Percentiles rank a stretch among this genome's conserved stretches.
phyloP scores from a whole-genome alignment of 148 eudicot species.

The Fagopyrum esculentum region DNA sequence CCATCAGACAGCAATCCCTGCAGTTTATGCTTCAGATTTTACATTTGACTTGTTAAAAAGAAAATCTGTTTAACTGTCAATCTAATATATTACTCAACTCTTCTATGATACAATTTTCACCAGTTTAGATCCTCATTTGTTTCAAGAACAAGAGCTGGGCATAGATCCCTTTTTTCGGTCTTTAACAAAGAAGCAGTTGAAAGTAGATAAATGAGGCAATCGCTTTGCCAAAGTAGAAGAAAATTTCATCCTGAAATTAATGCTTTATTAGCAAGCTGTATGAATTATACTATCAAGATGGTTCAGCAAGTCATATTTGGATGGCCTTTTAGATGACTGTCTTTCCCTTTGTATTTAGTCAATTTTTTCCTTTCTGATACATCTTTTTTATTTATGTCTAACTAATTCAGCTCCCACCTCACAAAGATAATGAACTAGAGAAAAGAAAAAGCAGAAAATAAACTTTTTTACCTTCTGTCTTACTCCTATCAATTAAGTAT shows the following conservation, averaged over 20 bases:
- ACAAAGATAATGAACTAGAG: too few species aligned
- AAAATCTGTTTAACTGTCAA: too few species aligned
- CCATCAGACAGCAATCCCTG: too few species aligned
- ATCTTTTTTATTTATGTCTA: not conserved
- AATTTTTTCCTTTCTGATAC: not conserved
- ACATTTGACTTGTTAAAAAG: too few species aligned
- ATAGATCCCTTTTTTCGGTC: not conserved
- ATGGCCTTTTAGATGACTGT: not conserved
- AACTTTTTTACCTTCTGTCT: too few species aligned
- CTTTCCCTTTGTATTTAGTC: not conserved
- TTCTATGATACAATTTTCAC: not conserved
- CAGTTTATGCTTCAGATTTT: too few species aligned
- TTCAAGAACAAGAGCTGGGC: not conserved
- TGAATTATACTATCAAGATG: not conserved
- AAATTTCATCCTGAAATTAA: constrained; percentile 2
- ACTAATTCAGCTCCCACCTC: not conserved
- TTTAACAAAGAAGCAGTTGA: not conserved
- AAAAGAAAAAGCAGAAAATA: too few species aligned
- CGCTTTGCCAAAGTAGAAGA: not conserved
- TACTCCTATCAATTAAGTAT: too few species aligned
- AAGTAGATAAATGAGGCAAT: not conserved
- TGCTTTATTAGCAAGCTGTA: constrained; percentile 4
- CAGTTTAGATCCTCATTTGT: not conserved
- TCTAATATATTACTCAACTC: not conserved
- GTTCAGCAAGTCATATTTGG: constrained; percentile 10